Conservation (phyloP, 352 stramenopile species). For the Phytophthora citrophthora region DNA sequence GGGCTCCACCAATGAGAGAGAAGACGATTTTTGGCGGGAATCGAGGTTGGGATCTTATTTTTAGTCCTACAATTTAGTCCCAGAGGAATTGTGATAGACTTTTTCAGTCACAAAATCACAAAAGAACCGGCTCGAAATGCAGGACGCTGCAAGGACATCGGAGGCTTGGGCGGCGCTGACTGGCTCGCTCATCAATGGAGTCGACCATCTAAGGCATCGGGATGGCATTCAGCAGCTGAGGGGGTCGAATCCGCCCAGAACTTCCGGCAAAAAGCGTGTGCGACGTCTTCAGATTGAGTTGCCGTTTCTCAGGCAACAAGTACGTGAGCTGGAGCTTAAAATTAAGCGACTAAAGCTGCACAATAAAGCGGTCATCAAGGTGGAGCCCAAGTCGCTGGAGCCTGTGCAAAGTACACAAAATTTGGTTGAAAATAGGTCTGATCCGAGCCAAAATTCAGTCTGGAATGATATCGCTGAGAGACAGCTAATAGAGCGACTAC, state of each 20-base stretch:
- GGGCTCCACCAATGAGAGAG: conserved; percentile 16
- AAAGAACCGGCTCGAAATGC: conserved; percentile 15
- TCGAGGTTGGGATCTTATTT: not conserved
- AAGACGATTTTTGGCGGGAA: conserved; percentile 18
- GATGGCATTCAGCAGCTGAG: not conserved
- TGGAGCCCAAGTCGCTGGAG: not conserved
- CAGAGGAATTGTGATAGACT: not conserved
- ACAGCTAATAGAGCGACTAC: conserved; percentile 36
- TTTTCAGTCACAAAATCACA: not conserved
- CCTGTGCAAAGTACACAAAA: conserved; percentile 3
- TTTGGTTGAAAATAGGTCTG: conserved; percentile 5
- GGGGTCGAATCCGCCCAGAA: not conserved
- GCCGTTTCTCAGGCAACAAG: conserved; percentile 35
- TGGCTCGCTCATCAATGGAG: not conserved
- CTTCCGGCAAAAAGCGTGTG: conserved; percentile 20
- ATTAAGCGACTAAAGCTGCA: conserved; percentile 29
- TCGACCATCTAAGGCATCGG: not conserved
- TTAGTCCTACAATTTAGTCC: not conserved
- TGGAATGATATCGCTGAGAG: conserved; percentile 36
- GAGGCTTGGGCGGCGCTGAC: conserved; percentile 4
- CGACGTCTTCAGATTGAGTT: conserved; percentile 37
- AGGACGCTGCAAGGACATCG: conserved; percentile 10
- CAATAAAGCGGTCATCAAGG: not conserved
- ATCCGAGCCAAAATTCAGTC: conserved; percentile 14
- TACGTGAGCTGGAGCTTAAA: conserved; percentile 38